Base-by-base conservation (phyloP, 2,329 filamentous ascomycete genomes). In the Penicillium sp. region DNA sequence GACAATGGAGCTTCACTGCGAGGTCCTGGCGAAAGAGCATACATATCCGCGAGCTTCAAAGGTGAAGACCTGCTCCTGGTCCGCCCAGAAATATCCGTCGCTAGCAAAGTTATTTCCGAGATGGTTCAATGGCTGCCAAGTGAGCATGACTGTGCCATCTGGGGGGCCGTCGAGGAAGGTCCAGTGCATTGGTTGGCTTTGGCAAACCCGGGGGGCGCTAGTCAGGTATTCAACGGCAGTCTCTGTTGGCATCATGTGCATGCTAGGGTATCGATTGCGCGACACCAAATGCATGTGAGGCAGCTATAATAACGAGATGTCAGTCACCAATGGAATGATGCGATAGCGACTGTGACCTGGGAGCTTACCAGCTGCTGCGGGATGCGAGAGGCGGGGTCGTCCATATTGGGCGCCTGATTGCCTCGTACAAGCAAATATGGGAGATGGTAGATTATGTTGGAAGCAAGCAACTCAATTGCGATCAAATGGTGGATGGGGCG, bases 81-180 rank as follows among this genome's bases (percentile, higher is more conserved):
- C 89, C 14, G 87, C 87, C 92, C 92, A 99, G 16, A 97, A 81
- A 71, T 92, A 95, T 44, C 94, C 94, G 77, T 99, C 93, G 34
- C 89, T 96, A 8, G 93, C 87, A 69, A 92, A 96, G 65, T 86
- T 88, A 1, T 83, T 86, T 4, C 84, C 85, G 51, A 89, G 74
- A 54, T 87, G 83, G 64, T 87, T 82, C 48, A 88, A 79, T 2
- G 93, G 89, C 72, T 97, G 92, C 93, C 93, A 97, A 48, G 89
- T 88, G 59, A 97, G 80, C 69, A 94, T 84, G 42, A 96, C 83
- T 8, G 87, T 88, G 52, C 92, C 92, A 73, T 96, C 90, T 48
- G 82, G 82, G 10, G 93, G 93, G 49, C 86, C 83, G 65, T 94
- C 86, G 53, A 97, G 84, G 72, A 93, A 96, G 43, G 89, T 92